Conservation (phyloP, 768 basidiomycete species). For the Agaricus sinodeliciosus region DNA sequence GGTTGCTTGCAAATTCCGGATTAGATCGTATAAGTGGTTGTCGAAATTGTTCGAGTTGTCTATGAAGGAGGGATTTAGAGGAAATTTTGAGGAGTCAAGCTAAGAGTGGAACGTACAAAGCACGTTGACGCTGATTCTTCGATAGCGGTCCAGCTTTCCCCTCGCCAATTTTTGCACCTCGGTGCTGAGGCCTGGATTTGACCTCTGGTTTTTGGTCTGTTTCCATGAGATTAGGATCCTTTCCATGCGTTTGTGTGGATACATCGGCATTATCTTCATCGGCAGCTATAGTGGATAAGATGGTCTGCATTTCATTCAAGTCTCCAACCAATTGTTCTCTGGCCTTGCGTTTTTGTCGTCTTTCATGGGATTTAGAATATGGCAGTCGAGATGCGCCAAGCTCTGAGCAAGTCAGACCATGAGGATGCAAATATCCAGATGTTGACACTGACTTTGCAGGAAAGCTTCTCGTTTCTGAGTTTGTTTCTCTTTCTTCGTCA, state of each 20-base stretch:
- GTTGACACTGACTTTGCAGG: slow-evolving; percentile 44
- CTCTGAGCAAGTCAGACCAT: slow-evolving; percentile 13
- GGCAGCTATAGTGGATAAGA: slow-evolving; percentile 47
- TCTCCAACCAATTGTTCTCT: slow-evolving; percentile 48
- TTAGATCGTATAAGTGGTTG: slow-evolving; percentile 66
- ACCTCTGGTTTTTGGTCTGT: slow-evolving; percentile 12
- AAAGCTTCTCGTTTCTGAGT: slow-evolving; percentile 62
- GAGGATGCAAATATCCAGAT: slow-evolving; percentile 6
- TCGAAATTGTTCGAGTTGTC: slow-evolving; percentile 60
- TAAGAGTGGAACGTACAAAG: slow-evolving; percentile 43
- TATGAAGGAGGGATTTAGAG: slow-evolving; percentile 18
- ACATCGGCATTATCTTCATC: slow-evolving; percentile 15
- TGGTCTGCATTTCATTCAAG: slow-evolving; percentile 43
- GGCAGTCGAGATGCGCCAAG: slow-evolving; percentile 44
- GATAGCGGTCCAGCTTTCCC: slow-evolving; percentile 54
- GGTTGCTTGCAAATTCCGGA: slow-evolving; percentile 57
- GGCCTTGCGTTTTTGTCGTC: slow-evolving; percentile 65
- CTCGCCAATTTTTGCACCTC: slow-evolving; percentile 58
- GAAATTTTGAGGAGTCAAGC: not conserved
- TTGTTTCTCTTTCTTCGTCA: slow-evolving; percentile 61
- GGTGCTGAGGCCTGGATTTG: slow-evolving; percentile 19
- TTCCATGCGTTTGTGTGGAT: slow-evolving; percentile 14
- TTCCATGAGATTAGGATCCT: slow-evolving; percentile 11
- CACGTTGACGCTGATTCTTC: slow-evolving; percentile 57
- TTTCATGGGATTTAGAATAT: slow-evolving; percentile 67